Base-by-base conservation (phyloP, 2,329 filamentous ascomycete genomes). In the Alternaria sp. region DNA sequence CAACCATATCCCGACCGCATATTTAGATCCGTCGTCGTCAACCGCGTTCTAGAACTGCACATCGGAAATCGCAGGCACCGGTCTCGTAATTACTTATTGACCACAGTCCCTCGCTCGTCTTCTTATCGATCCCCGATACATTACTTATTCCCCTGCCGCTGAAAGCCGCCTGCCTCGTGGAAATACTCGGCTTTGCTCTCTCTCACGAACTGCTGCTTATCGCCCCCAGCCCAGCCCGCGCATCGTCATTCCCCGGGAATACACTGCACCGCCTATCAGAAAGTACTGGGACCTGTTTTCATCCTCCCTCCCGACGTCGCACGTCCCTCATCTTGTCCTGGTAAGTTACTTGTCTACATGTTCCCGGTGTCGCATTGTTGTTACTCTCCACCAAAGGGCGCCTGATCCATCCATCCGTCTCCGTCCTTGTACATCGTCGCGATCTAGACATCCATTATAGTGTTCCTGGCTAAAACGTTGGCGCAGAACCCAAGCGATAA, bases 401-500 rank as follows among this genome's bases (percentile, higher is more conserved):
- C 30, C 46, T 48, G 12, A 30, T 48, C 46, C 18, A 48, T 48
- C 46, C 18, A 36, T 36, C 46, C 30, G 42, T 38, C 18, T 22
- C 34, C 48, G 16, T 54, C 48, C 54, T 54, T 57, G 47, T 32
- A 39, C 24, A 28, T 38, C 32, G 20, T 43, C 34, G 20, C 28
- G 24, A 20, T 24, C 34, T 54, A 47, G 56, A 49, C 38, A 42
- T 36, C 16, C 48, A 53, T 42, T 63, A 36, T 39, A 47, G 54
- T 62, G 68, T 76, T 68, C 73, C 70, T 74, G 68, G 76, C 75
- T 78, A 76, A 78, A 61, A 58, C 57, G 59, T 72, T 67, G 68
- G 64, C 62, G 69, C 69, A 75, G 74, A 70, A 65, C 59, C 57
- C 20, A 68, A 59, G 65, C 65, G 75, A 78, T 77, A 78, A 77